A percentile compares a stretch with the other conserved stretches of the same genome.
Conservation (phyloP, 177 flowering plant species). For the Vitis hybrid region DNA sequence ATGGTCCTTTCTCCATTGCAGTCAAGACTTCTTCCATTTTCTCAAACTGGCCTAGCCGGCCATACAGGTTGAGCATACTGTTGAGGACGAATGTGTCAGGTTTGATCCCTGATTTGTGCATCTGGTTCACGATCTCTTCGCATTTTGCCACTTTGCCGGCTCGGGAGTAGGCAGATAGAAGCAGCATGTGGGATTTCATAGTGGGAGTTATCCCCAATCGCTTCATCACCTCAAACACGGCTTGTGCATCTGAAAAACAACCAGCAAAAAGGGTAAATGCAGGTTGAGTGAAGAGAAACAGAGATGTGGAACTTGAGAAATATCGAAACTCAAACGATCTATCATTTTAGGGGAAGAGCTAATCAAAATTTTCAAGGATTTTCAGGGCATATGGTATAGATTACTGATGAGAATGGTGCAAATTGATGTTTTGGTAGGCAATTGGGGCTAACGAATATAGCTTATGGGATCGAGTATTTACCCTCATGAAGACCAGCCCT, state of each 20-base stretch:
- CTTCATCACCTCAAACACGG: constrained; percentile 72
- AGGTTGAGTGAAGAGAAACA: background rate
- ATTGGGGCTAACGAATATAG: too few species aligned
- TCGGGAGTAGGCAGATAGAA: constrained; percentile 72
- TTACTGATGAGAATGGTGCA: background rate
- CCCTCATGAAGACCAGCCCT: constrained; percentile 85
- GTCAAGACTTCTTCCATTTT: constrained; percentile 75
- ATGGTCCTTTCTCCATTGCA: constrained; percentile 60
- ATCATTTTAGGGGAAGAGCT: background rate
- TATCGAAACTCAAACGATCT: background rate
- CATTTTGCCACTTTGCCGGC: constrained; percentile 58
- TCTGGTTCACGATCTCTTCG: constrained; percentile 72
- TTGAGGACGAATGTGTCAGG: constrained; percentile 83
- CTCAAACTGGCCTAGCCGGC: constrained; percentile 63
- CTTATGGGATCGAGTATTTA: constrained; percentile 17
- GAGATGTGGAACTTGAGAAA: background rate
- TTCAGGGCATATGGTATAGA: background rate
- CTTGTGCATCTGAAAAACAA: constrained; percentile 54
- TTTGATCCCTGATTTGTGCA: constrained; percentile 69
- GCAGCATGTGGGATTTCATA: constrained; percentile 93
- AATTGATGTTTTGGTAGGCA: too few species aligned
- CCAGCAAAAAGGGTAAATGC: background rate
- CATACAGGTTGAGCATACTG: constrained; percentile 80
- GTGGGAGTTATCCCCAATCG: constrained; percentile 72
- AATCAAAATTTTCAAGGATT: background rate